Base-by-base conservation (phyloP, 176 grass and related monocot genomes). In the Metroxylon sagu region DNA sequence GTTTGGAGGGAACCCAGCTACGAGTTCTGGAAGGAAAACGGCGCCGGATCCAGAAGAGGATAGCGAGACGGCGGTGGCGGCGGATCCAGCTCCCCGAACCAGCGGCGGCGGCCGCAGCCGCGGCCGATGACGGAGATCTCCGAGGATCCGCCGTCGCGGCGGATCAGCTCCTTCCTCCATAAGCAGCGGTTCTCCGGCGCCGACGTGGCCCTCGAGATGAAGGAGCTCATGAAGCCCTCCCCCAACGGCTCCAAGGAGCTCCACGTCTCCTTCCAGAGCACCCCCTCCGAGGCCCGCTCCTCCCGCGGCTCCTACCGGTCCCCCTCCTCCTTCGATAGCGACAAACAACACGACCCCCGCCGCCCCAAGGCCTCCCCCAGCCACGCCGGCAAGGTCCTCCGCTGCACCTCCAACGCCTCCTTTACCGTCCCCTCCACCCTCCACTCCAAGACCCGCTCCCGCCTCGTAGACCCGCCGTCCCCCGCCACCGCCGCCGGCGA, bases 121-220 rank as follows among this genome's bases (percentile, higher is more conserved):
- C 17, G 58, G 30, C 48, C 29, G 26, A 56, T 54, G 17, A 63
- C 51, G 50, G 82, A 89, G 28, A 60, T 52, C 59, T 61, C 49
- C 18, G 82, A 98, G 0, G 93, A 92, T 52, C 93, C 93, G 4
- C 87, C 93, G 0, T 78, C 60, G 29, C 78, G 81, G 14, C 78
- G 92, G 28, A 98, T 98, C 25, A 80, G 82, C 18, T 85, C 21
- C 49, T 98, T 98, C 72, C 62, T 98, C 17, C 81, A 73, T 21
- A 85, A 76, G 73, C 85, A 87, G 62, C 76, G 71, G n/a, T 81
- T 79, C 0, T 49, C 73, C 31, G 87, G 93, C 8, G 67, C 60
- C 3, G 85, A 82, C 54, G 69, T 86, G 14, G 88, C 92, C 59
- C 65, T 98, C 14, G 82, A 92, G 25, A 73, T 85, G 84, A 81